Evolutionary conservation across 2,329 filamentous ascomycete species (phyloP), one percentile per base, ranked within the genome.

Genomic region (Cercospora sp.): DNA sequence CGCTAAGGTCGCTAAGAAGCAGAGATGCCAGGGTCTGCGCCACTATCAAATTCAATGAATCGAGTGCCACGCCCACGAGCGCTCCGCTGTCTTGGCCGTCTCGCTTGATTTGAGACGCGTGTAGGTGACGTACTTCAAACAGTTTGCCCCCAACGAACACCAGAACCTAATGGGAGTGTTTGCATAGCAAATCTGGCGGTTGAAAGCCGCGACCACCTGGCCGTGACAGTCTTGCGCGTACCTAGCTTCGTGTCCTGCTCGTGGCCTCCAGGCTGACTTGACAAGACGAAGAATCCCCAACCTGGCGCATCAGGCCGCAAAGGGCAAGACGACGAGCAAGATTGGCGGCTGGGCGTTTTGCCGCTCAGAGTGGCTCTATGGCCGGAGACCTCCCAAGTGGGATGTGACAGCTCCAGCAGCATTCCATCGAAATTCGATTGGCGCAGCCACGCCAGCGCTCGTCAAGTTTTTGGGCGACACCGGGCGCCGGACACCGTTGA

Each of bases 11-110:
- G 53, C 53, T 31, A n/a, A 31, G 53, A 28, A 58, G 53, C 53
- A 58, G 53, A 58, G 26, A 20, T 30, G 53, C 53, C 53, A 58
- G 53, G 53, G 26, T 28, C 16, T 58, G 53, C 53, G 53, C 26
- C 53, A 58, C 53, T 30, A 18, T 30, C 23, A n/a, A 58, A 58
- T n/a, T 58, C 53, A 31, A 58, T 58, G 53, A n/a, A 57, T 57
- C 53, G 53, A 28, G 23, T 57, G 53, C 53, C 53, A 28, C 53
- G 53, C 26, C 53, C 53, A 28, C 53, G 53, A 57, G 53, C 28
- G 26, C 53, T 28, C 53, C 53, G 9, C 16, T 18, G 53, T 28
- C 53, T 58, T 30, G 53, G 53, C 12, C 30, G 20, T 33, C 53
- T 33, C 26, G 30, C 20, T 28, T 18, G 30, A 18, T 58, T 5